Conservation (phyloP, 2,329 filamentous ascomycete species). For the Colletotrichum eleusines region DNA sequence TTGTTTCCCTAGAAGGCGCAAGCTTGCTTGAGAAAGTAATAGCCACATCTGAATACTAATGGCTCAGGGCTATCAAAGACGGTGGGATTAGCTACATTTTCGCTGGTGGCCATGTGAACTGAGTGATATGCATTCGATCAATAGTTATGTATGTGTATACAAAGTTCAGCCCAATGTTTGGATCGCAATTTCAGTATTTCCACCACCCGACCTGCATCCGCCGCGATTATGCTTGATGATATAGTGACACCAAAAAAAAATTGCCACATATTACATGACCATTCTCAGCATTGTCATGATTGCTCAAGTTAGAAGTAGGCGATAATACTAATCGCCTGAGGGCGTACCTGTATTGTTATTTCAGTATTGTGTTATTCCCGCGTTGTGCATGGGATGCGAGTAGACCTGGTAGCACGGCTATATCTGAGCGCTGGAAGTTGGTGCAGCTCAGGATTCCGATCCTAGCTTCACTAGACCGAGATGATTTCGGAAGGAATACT, state of each 20-base stretch:
- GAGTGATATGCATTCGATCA: too few species aligned
- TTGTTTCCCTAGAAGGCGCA: too few species aligned
- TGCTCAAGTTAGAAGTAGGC: neutral
- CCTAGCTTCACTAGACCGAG: neutral
- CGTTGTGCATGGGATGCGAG: rapidly evolving
- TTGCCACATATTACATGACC: too few species aligned
- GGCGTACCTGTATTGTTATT: neutral
- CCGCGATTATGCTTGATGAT: neutral
- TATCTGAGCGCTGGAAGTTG: neutral
- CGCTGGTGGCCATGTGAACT: too few species aligned
- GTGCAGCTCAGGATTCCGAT: neutral
- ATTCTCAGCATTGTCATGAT: neutral
- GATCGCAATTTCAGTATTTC: too few species aligned
- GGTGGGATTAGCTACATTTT: too few species aligned
- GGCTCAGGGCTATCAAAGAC: too few species aligned
- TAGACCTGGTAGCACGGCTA: rapidly evolving
- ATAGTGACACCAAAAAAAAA: neutral
- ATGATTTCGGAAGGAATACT: neutral
- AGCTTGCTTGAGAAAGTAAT: neutral
- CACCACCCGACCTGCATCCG: neutral
- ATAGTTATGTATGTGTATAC: too few species aligned
- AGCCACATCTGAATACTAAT: too few species aligned
- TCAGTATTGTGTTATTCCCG: neutral
- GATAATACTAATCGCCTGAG: too few species aligned
- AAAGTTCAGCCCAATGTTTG: too few species aligned